These are phyloP conservation scores for Truncatella angustata DNA, from an alignment of 2,329 filamentous ascomycete genomes.

Conservation along the genomic window DNA sequence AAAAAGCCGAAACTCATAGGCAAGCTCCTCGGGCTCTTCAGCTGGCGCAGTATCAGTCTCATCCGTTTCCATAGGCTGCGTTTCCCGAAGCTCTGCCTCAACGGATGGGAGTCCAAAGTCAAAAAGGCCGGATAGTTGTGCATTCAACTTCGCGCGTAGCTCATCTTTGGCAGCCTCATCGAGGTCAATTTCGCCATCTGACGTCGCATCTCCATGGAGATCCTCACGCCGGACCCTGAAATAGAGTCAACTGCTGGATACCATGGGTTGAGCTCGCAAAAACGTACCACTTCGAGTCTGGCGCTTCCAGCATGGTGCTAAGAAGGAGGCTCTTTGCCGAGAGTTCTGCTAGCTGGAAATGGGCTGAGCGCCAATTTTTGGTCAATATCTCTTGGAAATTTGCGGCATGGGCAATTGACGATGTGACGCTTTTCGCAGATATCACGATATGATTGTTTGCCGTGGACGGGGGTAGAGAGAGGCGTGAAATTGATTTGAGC, in stretches of 20 bases:
- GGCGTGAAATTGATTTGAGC: too few species aligned
- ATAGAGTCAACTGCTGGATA: constrained; percentile 11
- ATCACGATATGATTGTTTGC: not conserved
- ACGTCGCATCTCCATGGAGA: constrained; percentile 28
- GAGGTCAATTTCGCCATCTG: constrained; percentile 24
- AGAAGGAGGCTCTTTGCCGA: not conserved
- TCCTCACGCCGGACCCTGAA: constrained; percentile 55
- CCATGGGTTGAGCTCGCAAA: not conserved
- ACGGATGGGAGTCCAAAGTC: constrained; percentile 32
- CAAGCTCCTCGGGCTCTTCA: constrained; percentile 31
- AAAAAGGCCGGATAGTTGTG: constrained; percentile 46
- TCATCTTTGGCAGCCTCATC: constrained; percentile 35
- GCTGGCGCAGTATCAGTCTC: constrained; percentile 15
- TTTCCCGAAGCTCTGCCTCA: constrained; percentile 13
- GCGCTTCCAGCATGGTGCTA: constrained; percentile 47
- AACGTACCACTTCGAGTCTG: constrained; percentile 50
- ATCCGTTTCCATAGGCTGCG: constrained; percentile 12
- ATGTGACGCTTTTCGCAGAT: not conserved
- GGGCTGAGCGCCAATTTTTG: not conserved
- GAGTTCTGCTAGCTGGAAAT: not conserved
- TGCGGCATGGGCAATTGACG: too few species aligned
- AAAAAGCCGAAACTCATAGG: constrained; percentile 60
- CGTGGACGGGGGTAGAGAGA: too few species aligned
- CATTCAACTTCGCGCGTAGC: constrained; percentile 43
- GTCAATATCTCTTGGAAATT: not conserved